Base-by-base conservation (phyloP, 352 stramenopile species). In the Pythium apleroticum region DNA sequence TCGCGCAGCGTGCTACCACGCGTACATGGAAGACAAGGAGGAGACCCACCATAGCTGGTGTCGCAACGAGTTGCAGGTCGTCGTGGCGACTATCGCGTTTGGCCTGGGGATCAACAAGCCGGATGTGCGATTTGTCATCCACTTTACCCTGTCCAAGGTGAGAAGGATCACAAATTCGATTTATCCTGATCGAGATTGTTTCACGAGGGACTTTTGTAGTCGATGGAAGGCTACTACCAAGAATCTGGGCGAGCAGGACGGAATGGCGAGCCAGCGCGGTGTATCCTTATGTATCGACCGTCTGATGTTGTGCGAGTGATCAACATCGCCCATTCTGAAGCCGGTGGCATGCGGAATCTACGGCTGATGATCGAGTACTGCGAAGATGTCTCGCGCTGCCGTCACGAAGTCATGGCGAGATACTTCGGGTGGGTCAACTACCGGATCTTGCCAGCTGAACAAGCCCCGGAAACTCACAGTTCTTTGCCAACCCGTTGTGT, bases 141-240 rank as follows among this genome's bases (percentile, higher is more conserved):
- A 98, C 68, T 95, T 93, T 53, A 91, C 82, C 6, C 66, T 94
- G 4, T 89, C 81, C 4, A 93, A 93, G 73, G 80, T 87, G n/a
- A n/a, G n/a, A n/a, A n/a, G n/a, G n/a, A n/a, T n/a, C n/a, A n/a
- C n/a, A n/a, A n/a, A n/a, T n/a, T n/a, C n/a, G n/a, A n/a, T n/a
- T n/a, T n/a, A n/a, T n/a, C n/a, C n/a, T n/a, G n/a, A n/a, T n/a
- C n/a, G n/a, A n/a, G n/a, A n/a, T n/a, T n/a, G n/a, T n/a, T n/a
- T 39, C 6, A 39, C 11, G 15, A 39, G 3, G 33, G 2, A 15
- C 33, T 20, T 19, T 20, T 65, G 4, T 20, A 89, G 78, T 97
- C 87, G 10, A 73, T 99, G 39, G 97, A 99, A 78, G 96, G 90
- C 0, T 99, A 99, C 68, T 99, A 98, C 67, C 97, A 99, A 77